Conservation (phyloP, 495 filamentous ascomycete genomes). For the Tricharina praecox region DNA sequence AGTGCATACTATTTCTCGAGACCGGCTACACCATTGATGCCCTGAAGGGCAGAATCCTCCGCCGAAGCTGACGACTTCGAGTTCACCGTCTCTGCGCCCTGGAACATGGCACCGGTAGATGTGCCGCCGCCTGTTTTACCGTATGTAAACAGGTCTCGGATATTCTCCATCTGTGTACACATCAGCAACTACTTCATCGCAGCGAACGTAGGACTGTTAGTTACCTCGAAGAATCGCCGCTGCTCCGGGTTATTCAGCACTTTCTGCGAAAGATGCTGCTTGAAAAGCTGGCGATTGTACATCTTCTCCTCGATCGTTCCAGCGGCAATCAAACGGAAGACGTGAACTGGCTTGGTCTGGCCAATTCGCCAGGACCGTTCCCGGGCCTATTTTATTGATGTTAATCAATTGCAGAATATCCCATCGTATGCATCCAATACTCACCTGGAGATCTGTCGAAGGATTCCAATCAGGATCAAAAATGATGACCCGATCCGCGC, state of each 20-base stretch:
- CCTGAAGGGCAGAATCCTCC: conserved; percentile 32
- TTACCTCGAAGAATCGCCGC: conserved; percentile 55
- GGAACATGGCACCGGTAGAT: conserved; percentile 71
- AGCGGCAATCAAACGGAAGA: conserved; percentile 90
- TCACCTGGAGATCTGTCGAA: conserved; percentile 55
- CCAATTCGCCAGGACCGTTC: conserved; percentile 92
- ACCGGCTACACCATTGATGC: conserved; percentile 42
- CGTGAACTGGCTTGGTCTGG: conserved; percentile 81
- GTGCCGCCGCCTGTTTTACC: conserved; percentile 52
- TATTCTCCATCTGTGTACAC: conserved; percentile 41
- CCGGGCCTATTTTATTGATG: conserved; percentile 43
- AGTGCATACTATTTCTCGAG: conserved; percentile 34
- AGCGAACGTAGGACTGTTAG: no score
- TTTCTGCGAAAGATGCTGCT: conserved; percentile 89
- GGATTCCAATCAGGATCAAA: conserved; percentile 98
- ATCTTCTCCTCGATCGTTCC: conserved; percentile 98
- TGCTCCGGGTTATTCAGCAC: conserved; percentile 85
- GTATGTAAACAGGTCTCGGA: conserved; percentile 81
- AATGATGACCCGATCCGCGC: conserved; percentile 89
- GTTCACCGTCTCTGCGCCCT: conserved; percentile 59
- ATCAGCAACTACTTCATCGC: conserved; percentile 3
- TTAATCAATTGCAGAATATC: background rate
- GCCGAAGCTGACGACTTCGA: conserved; percentile 13
- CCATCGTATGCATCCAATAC: background rate
- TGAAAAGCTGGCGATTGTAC: conserved; percentile 94